A percentile compares a stretch with the other conserved stretches of the same genome.
phyloP scores from a whole-genome alignment of 169 alveolate genomes.

The Plasmodium cynomolgi region DNA sequence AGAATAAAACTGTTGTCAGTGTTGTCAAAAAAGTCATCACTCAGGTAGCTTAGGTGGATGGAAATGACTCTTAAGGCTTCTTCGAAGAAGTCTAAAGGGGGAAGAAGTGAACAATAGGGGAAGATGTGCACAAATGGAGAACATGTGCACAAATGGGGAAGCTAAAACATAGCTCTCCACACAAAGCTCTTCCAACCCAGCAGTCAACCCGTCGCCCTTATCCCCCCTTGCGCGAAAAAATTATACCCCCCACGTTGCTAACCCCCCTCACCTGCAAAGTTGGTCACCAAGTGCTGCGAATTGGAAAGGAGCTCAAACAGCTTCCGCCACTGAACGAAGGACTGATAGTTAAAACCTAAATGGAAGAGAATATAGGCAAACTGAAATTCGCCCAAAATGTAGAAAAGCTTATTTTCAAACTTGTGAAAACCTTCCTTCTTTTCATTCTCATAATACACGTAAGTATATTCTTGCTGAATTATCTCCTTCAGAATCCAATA shows the following conservation, averaged over 20 bases:
- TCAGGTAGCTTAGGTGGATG: slow-evolving; percentile 41
- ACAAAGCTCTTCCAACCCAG: neutral
- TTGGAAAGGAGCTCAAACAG: slow-evolving; percentile 58
- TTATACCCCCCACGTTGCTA: neutral
- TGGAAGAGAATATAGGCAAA: slow-evolving; percentile 71
- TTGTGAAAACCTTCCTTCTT: slow-evolving; percentile 38
- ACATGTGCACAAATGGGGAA: neutral
- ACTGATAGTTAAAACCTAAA: slow-evolving; percentile 65
- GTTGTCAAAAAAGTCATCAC: slow-evolving; percentile 75
- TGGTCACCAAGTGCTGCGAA: slow-evolving; percentile 47
- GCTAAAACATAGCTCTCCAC: neutral
- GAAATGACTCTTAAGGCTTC: slow-evolving; percentile 44
- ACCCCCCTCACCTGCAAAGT: slow-evolving; percentile 27
- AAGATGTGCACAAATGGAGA: neutral
- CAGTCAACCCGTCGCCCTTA: neutral
- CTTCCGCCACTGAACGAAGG: slow-evolving; percentile 72
- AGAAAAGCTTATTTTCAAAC: slow-evolving; percentile 66
- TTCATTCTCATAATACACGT: slow-evolving; percentile 67
- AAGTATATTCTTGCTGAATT: slow-evolving; percentile 75
- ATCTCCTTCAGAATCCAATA: slow-evolving; percentile 72
- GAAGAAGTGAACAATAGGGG: neutral
- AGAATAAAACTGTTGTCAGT: slow-evolving; percentile 70
- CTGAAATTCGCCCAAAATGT: slow-evolving; percentile 74
- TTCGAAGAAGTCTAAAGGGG: slow-evolving; percentile 55
- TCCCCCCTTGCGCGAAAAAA: neutral